phyloP scores from a whole-genome alignment of 345 rosid species.

The Fremontodendron californicum region DNA sequence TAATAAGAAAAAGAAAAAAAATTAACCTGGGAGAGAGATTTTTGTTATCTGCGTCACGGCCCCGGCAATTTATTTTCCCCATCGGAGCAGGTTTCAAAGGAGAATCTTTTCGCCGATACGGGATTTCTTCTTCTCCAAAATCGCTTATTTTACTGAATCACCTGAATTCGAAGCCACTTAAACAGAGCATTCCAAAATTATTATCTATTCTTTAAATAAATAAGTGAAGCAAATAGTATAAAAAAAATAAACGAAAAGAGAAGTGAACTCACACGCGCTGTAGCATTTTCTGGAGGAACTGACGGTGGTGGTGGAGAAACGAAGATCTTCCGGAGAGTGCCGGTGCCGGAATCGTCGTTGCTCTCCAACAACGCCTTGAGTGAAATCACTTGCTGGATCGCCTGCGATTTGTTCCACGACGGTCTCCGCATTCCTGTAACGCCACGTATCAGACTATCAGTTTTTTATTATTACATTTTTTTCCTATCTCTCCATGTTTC shows the following conservation, averaged over 20 bases:
- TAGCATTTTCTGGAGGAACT: slow-evolving; percentile 32
- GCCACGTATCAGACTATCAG: slow-evolving; percentile 57
- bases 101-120: slow-evolving; percentile 39
- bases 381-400: slow-evolving; percentile 93
- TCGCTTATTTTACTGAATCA: slow-evolving; percentile 47
- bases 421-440: slow-evolving; percentile 89
- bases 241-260: no score
- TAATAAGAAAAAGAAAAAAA: not conserved
- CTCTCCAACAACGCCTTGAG: slow-evolving; percentile 76
- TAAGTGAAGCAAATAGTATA: not conserved
- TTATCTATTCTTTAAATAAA: not conserved
- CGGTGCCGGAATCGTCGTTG: slow-evolving; percentile 63
- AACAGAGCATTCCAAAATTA: not conserved
- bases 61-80: slow-evolving; percentile 34
- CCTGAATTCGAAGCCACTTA: slow-evolving; percentile 46
- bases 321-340: slow-evolving; percentile 56
- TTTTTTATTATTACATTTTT: slow-evolving; percentile 11
- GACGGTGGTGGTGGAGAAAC: slow-evolving; percentile 34
- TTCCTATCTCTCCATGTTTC: not conserved
- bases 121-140: slow-evolving; percentile 38
- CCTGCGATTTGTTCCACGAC: slow-evolving; percentile 97
- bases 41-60: slow-evolving; percentile 41
- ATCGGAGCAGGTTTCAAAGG: slow-evolving; percentile 28
- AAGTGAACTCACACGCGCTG: slow-evolving; percentile 46
- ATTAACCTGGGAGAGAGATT: slow-evolving; percentile 48